Evolutionary conservation across 139 green algal species (phyloP), one percentile per base, ranked within the genome.

Genomic region (Picochlorum sp.): DNA sequence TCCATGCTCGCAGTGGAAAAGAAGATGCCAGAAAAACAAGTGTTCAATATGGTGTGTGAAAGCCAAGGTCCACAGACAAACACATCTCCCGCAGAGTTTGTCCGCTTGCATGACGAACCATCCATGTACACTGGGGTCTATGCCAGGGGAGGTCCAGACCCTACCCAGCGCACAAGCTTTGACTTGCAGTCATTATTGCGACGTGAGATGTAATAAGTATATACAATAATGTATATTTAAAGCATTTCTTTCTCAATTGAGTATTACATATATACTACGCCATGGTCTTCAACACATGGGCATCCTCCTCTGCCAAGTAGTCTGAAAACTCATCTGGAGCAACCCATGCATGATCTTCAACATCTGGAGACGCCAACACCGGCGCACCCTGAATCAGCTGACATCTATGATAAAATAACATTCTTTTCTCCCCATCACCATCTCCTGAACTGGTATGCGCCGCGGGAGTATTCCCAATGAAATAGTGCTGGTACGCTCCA

Each of bases 381-480:
- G 34, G 34, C 34, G 34, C 34, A 6, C 73, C 74, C 66, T 72
- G 34, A 49, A 73, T 72, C 20, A 76, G 62, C 56, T 75, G 71
- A 38, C 65, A 73, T 45, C 72, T 62, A 50, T 75, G 62, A 65
- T 74, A 79, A 26, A 79, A 79, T 7, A 57, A 9, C 5, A 60
- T 68, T 24, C 14, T 49, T 10, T 54, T 21, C 15, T 21, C 47
- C 2, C 11, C 47, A 28, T 4, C 24, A 28, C 4, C 24, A 28
- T 28, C 24, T 14, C 6, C 57, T 1, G 49, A 62, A 5, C 9
- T 8, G 20, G 45, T 47, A 45, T 67, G 59, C 13, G 70, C 75
- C 50, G 69, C 75, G 4, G 75, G 75, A 11, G 73, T 38, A 51
- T 82, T 82, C 20, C 75, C 75, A 23, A 82, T 66, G 71, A 82